A percentile compares a stretch with the other conserved stretches of the same genome.
Conservation (phyloP, 257 asterid genomes). For the Rauvolfia tetraphylla region DNA sequence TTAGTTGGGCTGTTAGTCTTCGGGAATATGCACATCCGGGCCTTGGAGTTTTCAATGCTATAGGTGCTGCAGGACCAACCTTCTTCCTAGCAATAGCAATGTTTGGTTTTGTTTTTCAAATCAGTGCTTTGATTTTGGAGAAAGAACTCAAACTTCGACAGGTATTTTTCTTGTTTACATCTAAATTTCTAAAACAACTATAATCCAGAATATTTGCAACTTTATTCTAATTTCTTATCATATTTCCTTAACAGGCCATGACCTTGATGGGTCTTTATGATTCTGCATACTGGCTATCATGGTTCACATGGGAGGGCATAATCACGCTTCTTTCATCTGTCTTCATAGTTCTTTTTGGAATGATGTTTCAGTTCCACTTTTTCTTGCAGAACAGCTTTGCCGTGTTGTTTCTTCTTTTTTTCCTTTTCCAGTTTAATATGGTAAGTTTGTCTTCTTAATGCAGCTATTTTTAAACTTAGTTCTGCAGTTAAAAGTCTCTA, state of each 20-base stretch:
- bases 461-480: conserved; percentile 2
- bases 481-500: background rate
- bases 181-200: conserved; percentile 12
- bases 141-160: conserved; percentile 95
- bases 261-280: conserved; percentile 91
- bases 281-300: conserved; percentile 84
- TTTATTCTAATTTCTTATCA: conserved; percentile 15
- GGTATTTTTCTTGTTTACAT: conserved; percentile 40
- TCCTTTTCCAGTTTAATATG: conserved; percentile 80
- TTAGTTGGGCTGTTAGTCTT: conserved; percentile 66
- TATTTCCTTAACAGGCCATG: conserved; percentile 59
- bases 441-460: conserved; percentile 36
- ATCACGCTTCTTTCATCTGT: conserved; percentile 58
- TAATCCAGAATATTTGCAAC: conserved; percentile 4
- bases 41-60: conserved; percentile 51
- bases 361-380: conserved; percentile 88
- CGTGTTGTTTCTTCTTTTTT: conserved; percentile 71
- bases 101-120: conserved; percentile 93
- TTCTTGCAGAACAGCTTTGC: conserved; percentile 69
- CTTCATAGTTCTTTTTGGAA: conserved; percentile 72
- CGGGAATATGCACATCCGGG: conserved; percentile 90
- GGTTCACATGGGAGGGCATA: conserved; percentile 87
- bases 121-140: conserved; percentile 67
- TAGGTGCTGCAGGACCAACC: conserved; percentile 69
- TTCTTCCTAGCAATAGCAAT: conserved; percentile 88